Conservation (phyloP, 306 rosid genomes). For the Pterocarpus macrocarpus region DNA sequence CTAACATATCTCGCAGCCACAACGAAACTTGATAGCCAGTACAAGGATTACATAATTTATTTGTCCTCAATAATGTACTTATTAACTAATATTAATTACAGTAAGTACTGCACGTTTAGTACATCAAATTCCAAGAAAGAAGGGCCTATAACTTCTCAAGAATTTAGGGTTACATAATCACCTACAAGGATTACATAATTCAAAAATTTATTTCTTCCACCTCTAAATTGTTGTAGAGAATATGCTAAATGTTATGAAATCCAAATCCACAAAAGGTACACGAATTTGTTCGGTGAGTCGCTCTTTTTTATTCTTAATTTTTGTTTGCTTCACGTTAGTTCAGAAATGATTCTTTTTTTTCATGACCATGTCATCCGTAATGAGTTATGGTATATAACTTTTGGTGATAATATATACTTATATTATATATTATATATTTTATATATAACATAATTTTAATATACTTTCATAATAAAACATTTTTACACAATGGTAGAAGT, state of each 20-base stretch:
- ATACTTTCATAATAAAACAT: too few relatives aligned
- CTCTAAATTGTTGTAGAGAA: not conserved
- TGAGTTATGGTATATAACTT: too few relatives aligned
- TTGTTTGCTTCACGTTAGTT: not conserved
- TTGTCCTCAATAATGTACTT: not conserved
- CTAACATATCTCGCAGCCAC: constrained; percentile 10
- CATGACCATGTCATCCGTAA: too few relatives aligned
- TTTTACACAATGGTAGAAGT: too few relatives aligned
- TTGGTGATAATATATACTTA: too few relatives aligned
- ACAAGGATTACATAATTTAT: constrained; percentile 15
- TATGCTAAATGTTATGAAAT: not conserved
- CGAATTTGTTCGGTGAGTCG: not conserved
- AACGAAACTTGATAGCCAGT: not conserved
- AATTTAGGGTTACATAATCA: too few relatives aligned
- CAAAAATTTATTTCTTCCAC: not conserved
- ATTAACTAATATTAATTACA: not conserved
- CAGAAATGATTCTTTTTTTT: too few relatives aligned
- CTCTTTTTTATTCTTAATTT: not conserved
- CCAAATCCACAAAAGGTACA: not conserved
- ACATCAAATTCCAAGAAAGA: not conserved
- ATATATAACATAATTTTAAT: too few relatives aligned
- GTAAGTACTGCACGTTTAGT: constrained; percentile 11
- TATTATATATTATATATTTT: too few relatives aligned
- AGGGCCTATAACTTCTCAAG: not conserved
- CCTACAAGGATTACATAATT: too few relatives aligned